These are phyloP conservation scores for Raffaelea deltoideospora DNA, from an alignment of 2,329 filamentous ascomycete genomes.

Conservation along the genomic window DNA sequence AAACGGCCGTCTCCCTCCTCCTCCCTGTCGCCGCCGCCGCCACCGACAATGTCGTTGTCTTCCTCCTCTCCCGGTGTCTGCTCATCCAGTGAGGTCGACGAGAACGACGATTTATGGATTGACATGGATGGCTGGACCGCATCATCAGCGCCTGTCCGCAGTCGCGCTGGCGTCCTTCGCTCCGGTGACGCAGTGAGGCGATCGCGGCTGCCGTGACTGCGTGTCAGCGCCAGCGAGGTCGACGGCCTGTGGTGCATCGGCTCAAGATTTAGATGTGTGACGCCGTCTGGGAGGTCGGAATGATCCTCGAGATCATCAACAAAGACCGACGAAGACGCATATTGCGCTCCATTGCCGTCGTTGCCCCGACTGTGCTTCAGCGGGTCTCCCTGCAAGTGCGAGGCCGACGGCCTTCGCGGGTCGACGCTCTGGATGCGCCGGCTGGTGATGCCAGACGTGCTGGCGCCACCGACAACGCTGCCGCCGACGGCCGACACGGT, in stretches of 20 bases:
- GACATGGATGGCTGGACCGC: no score
- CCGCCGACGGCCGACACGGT: constrained; percentile 16
- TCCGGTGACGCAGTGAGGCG: constrained; percentile 17
- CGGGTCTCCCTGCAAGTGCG: constrained; percentile 27
- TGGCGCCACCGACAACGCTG: constrained; percentile 25
- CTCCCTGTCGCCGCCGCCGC: no score
- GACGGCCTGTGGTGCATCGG: constrained; percentile 15
- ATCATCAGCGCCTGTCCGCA: no score
- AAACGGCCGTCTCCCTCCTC: no score
- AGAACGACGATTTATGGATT: no score
- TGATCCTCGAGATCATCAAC: constrained; percentile 16
- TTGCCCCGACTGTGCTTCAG: constrained; percentile 13
- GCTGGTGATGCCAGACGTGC: constrained; percentile 24
- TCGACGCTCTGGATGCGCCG: constrained; percentile 40
- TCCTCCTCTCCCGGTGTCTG: no score
- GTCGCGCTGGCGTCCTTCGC: constrained; percentile 8
- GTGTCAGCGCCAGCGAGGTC: constrained; percentile 24
- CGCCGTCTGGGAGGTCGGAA: constrained; percentile 9
- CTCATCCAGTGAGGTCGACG: no score
- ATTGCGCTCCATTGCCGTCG: not conserved
- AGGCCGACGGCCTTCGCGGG: constrained; percentile 33
- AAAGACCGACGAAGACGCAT: constrained; percentile 1
- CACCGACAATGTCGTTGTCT: no score
- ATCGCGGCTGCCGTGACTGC: constrained; percentile 23
- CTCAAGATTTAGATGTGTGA: constrained; percentile 1